Percentiles rank a stretch among this genome's conserved stretches.
phyloP scores from a whole-genome alignment of 2,329 filamentous ascomycete genomes.

The Verticillium isaacii region DNA sequence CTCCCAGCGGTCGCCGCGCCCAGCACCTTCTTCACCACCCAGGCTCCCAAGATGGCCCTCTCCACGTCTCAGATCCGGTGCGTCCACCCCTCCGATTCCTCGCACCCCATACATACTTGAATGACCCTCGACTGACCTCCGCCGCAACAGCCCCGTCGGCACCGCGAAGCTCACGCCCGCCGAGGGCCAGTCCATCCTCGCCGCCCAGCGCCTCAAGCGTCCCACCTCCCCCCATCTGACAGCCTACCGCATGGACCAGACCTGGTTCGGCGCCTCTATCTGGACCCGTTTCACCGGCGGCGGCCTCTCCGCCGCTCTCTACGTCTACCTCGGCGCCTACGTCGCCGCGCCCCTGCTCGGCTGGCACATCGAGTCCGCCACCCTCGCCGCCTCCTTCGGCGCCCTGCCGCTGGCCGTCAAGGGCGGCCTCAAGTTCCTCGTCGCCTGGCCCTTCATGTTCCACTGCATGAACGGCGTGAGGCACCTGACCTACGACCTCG shows the following conservation, averaged over 20 bases:
- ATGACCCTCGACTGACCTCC: background rate
- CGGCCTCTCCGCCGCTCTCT: slow-evolving; percentile 66
- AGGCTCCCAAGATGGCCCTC: slow-evolving; percentile 38
- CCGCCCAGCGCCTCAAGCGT: slow-evolving; percentile 72
- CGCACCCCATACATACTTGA: background rate
- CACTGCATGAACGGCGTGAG: slow-evolving; percentile 52
- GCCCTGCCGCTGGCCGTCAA: slow-evolving; percentile 55
- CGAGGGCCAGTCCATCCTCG: slow-evolving; percentile 63
- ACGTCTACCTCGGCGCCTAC: slow-evolving; percentile 77
- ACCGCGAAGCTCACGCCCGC: slow-evolving; percentile 52
- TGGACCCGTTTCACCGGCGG: slow-evolving; percentile 83
- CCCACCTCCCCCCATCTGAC: slow-evolving; percentile 79
- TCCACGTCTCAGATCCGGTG: slow-evolving; percentile 45
- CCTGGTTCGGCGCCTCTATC: slow-evolving; percentile 68
- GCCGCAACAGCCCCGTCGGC: slow-evolving; percentile 40
- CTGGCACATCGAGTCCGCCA: slow-evolving; percentile 54
- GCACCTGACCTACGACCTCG: slow-evolving; percentile 49
- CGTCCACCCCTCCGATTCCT: slow-evolving; percentile 8
- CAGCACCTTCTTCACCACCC: slow-evolving; percentile 41
- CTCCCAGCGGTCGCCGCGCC: slow-evolving; percentile 26
- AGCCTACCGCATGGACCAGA: slow-evolving; percentile 85
- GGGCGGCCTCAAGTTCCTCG: slow-evolving; percentile 48
- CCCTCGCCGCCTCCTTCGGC: slow-evolving; percentile 57
- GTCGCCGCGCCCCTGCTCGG: slow-evolving; percentile 72
- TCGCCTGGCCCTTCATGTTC: slow-evolving; percentile 56